phyloP scores from a whole-genome alignment of 2,329 filamentous ascomycete genomes.

The Ramularia endophylla region DNA sequence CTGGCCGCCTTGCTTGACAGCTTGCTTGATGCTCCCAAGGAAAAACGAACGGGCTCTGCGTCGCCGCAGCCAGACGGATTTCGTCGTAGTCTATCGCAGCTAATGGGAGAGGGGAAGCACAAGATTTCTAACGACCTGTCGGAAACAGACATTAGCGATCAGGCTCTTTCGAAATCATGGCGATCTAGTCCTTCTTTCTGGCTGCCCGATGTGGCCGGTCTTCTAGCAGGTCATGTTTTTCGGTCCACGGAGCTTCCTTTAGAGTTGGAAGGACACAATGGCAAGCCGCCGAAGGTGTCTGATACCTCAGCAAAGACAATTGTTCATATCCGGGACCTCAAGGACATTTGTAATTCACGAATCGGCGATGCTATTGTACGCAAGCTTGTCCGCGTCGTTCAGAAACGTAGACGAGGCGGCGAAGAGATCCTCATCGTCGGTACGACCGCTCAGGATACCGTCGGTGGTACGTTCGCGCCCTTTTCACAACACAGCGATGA shows the following conservation, averaged over 20 bases:
- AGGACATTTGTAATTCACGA: slow-evolving; percentile 64
- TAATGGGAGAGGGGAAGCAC: neutral
- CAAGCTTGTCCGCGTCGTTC: slow-evolving; percentile 64
- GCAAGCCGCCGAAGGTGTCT: slow-evolving; percentile 10
- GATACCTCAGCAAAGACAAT: slow-evolving; percentile 41
- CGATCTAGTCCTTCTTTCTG: slow-evolving; percentile 17
- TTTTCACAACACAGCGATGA: slow-evolving; percentile 32
- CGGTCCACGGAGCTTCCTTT: slow-evolving; percentile 1
- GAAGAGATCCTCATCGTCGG: slow-evolving; percentile 71
- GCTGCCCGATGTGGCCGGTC: slow-evolving; percentile 17
- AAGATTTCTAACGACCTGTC: neutral
- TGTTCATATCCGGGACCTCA: slow-evolving; percentile 71
- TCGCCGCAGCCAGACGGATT: slow-evolving; percentile 1
- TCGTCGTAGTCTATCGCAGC: neutral
- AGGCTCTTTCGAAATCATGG: slow-evolving; percentile 16
- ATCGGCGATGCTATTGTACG: slow-evolving; percentile 65
- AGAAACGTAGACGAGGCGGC: slow-evolving; percentile 65
- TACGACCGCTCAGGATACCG: slow-evolving; percentile 54
- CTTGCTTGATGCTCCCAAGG: slow-evolving; percentile 26
- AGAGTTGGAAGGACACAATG: slow-evolving; percentile 3
- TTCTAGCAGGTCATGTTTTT: slow-evolving; percentile 10
- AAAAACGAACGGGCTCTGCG: slow-evolving; percentile 12
- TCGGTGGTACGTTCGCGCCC: slow-evolving; percentile 9
- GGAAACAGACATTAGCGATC: slow-evolving; percentile 4
- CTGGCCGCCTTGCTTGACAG: slow-evolving; percentile 26